Conservation (phyloP, 1,284 basidiomycete genomes). For the Cryptococcus depauperatus region DNA sequence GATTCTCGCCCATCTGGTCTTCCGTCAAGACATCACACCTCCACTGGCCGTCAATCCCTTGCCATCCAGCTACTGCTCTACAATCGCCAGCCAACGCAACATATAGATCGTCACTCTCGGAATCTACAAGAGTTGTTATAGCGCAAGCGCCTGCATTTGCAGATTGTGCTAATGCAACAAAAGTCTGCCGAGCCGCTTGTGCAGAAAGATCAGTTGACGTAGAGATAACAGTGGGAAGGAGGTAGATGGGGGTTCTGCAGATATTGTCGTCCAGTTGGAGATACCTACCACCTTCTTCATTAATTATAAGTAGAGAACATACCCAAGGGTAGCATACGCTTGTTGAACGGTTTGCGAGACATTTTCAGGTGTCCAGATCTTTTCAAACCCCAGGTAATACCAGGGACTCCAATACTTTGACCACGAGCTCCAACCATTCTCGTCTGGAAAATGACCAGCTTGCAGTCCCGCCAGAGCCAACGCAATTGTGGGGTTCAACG, state of each 20-base stretch:
- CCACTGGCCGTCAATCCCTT: slow-evolving; percentile 49
- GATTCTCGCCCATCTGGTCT: slow-evolving; percentile 91
- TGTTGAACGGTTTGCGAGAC: slow-evolving; percentile 23
- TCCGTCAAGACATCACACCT: slow-evolving; percentile 78
- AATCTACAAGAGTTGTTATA: slow-evolving; percentile 75
- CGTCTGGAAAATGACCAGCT: slow-evolving; percentile 37
- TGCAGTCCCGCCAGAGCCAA: slow-evolving; percentile 58
- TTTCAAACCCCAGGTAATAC: slow-evolving; percentile 10
- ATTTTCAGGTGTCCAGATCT: slow-evolving; percentile 27
- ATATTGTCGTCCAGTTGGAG: slow-evolving; percentile 50
- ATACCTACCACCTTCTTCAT: slow-evolving; percentile 41
- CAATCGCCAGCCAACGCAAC: slow-evolving; percentile 91
- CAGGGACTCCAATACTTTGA: slow-evolving; percentile 18
- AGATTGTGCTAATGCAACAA: slow-evolving; percentile 61
- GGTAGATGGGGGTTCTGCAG: slow-evolving; percentile 46
- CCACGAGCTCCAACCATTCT: slow-evolving; percentile 10
- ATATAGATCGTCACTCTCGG: slow-evolving; percentile 68
- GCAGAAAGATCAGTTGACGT: no score
- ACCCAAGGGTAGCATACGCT: slow-evolving; percentile 24
- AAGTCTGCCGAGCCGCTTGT: slow-evolving; percentile 39
- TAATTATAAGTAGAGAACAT: background rate
- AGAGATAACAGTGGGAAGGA: slow-evolving; percentile 47
- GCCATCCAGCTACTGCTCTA: slow-evolving; percentile 89
- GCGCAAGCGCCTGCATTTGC: slow-evolving; percentile 81
- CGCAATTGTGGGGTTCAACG: slow-evolving; percentile 78